These are phyloP conservation scores for Alliaria petiolata DNA, from an alignment of 345 rosid species.

Conservation along the genomic window DNA sequence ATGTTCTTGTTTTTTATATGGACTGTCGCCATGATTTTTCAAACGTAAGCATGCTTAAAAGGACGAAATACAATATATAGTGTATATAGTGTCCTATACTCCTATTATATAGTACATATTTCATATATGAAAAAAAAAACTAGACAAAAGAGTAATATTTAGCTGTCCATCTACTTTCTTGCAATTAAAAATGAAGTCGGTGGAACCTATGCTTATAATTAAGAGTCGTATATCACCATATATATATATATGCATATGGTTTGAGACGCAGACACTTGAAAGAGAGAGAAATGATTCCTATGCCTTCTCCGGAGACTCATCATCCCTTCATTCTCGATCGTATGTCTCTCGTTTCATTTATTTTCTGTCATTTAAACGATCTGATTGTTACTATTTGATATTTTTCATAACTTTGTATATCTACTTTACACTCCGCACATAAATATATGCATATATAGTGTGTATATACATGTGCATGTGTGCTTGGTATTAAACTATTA, in stretches of 20 bases:
- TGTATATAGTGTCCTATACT: background rate
- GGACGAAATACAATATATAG: background rate
- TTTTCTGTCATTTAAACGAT: background rate
- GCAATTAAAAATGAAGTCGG: background rate
- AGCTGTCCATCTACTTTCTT: conserved; percentile 28
- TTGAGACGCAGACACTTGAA: background rate
- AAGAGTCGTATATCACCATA: conserved; percentile 1
- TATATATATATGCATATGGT: conserved; percentile 7
- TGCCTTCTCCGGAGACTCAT: conserved; percentile 9
- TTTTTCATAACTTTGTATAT: background rate
- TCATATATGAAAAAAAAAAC: background rate
- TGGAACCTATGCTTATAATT: background rate
- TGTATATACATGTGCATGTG: background rate
- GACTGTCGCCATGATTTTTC: background rate
- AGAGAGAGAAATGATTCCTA: background rate
- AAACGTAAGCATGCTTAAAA: conserved; percentile 26
- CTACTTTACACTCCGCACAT: background rate
- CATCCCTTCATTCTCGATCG: conserved; percentile 8
- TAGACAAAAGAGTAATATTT: background rate
- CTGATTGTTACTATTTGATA: background rate
- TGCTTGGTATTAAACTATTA: background rate
- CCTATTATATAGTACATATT: background rate
- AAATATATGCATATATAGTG: background rate
- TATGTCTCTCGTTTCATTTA: conserved; percentile 6
- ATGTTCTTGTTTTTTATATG: background rate